These are phyloP conservation scores for Xylariaceae sp. DNA, from an alignment of 2,329 filamentous ascomycete species.

Conservation along the genomic window DNA sequence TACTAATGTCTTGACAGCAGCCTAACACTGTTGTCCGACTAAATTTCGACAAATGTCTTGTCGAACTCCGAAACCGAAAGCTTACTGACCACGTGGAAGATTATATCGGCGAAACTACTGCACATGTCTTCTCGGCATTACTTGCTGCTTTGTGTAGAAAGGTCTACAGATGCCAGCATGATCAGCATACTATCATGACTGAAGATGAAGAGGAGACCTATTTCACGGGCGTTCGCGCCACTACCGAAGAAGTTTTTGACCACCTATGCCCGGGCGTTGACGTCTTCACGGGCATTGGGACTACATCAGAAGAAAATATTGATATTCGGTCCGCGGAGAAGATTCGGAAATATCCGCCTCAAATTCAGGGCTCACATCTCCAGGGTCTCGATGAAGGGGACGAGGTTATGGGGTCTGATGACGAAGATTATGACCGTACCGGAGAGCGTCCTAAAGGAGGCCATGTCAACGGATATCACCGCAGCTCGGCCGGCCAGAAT, in stretches of 20 bases:
- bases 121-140: conserved; percentile 71
- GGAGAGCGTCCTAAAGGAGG: conserved; percentile 21
- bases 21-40: conserved; percentile 69
- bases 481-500: conserved; percentile 22
- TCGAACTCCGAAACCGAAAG: conserved; percentile 74
- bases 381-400: conserved; percentile 29
- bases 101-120: conserved; percentile 67
- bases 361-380: conserved; percentile 25
- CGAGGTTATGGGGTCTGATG: conserved; percentile 32
- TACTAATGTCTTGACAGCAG: conserved; percentile 42
- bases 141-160: conserved; percentile 67
- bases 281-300: conserved; percentile 55
- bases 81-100: conserved; percentile 70
- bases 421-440: conserved; percentile 37
- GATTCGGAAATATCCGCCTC: conserved; percentile 39
- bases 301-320: conserved; percentile 39
- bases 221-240: conserved; percentile 39
- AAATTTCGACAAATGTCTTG: conserved; percentile 79
- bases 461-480: conserved; percentile 30
- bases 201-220: conserved; percentile 37
- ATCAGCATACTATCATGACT: conserved; percentile 48
- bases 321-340: conserved; percentile 47
- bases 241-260: conserved; percentile 54
- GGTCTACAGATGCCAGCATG: conserved; percentile 60
- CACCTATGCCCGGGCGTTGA: conserved; percentile 51